These are phyloP conservation scores for Beta lomatogona DNA, from an alignment of 179 eudicot genomes.

Conservation along the genomic window DNA sequence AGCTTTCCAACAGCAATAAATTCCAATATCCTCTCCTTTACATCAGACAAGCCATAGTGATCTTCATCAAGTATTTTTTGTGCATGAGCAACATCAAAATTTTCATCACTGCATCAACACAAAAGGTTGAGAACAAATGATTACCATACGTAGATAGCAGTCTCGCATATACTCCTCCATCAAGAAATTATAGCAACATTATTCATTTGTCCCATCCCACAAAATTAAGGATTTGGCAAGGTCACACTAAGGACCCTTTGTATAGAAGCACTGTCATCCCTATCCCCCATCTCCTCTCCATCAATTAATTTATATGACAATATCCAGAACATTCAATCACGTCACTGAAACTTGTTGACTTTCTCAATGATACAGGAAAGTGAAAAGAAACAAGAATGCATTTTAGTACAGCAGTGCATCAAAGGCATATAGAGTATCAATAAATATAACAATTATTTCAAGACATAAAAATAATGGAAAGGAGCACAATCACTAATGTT, in stretches of 20 bases:
- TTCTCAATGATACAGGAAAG: not conserved
- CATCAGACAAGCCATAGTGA: slow-evolving; percentile 93
- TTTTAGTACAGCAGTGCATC: not conserved
- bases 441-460: not conserved
- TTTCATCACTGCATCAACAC: slow-evolving; percentile 78
- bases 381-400: not conserved
- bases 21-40: slow-evolving; percentile 96
- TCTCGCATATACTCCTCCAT: not conserved
- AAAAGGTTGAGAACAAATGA: slow-evolving; percentile 14
- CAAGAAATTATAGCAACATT: not conserved
- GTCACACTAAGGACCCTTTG: not conserved
- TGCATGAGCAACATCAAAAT: slow-evolving; percentile 87
- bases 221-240: not conserved
- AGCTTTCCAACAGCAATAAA: slow-evolving; percentile 98
- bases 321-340: not conserved
- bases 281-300: not conserved
- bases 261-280: not conserved
- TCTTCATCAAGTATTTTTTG: slow-evolving; percentile 92
- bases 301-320: not conserved
- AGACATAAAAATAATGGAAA: not conserved
- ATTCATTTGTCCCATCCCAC: too few species aligned
- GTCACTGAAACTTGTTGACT: not conserved
- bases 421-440: not conserved
- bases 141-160: slow-evolving; percentile 5
- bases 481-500: not conserved